Evolutionary conservation across 2,329 filamentous ascomycete genomes (phyloP).

Genomic region (Exophiala mesophila): DNA sequence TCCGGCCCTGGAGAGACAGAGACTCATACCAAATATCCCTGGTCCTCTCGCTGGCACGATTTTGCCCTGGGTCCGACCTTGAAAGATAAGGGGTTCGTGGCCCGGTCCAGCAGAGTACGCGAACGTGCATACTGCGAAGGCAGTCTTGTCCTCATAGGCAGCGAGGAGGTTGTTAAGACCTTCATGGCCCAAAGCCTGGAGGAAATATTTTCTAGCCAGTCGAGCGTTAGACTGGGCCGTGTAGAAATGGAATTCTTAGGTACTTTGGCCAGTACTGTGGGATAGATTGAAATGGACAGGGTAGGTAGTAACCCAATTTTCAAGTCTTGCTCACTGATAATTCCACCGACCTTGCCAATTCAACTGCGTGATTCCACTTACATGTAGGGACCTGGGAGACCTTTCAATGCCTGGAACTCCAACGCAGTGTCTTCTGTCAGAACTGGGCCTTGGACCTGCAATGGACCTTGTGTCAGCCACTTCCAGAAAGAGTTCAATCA

Average conservation of each 20-base stretch:
- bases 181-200: conserved; percentile 72
- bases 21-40: conserved; percentile 67
- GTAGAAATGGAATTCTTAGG: no score
- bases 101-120: conserved; percentile 84
- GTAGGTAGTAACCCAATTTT: no score
- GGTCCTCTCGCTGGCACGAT: conserved; percentile 82
- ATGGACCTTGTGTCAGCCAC: conserved; percentile 3
- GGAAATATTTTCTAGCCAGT: conserved; percentile 94
- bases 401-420: conserved; percentile 83
- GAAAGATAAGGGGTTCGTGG: conserved; percentile 78
- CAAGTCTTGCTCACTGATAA: no score
- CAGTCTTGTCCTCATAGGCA: conserved; percentile 84
- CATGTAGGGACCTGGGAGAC: conserved; percentile 96
- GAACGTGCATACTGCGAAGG: conserved; percentile 93
- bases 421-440: conserved; percentile 94
- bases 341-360: no score
- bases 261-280: no score
- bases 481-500: no score
- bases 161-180: conserved; percentile 86
- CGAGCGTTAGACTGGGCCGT: no score
- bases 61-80: conserved; percentile 80
- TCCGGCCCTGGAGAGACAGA: background rate
- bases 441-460: conserved; percentile 75
- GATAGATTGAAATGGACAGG: no score
- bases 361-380: no score